Conservation (phyloP, 768 basidiomycete species). For the Cyathus striatus region DNA sequence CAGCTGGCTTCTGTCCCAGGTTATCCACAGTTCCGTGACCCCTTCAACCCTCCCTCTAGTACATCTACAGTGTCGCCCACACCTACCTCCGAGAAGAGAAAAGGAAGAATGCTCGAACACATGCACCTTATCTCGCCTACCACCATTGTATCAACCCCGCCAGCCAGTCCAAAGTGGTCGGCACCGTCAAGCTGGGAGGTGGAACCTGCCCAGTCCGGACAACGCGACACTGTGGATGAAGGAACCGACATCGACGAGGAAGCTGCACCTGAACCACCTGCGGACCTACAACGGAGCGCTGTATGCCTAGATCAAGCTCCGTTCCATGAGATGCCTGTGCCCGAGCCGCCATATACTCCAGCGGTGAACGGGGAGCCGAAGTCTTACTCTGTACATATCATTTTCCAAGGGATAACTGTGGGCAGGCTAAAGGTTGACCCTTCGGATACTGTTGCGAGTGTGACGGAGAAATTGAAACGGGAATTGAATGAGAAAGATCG, state of each 20-base stretch:
- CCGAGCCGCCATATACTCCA: no score
- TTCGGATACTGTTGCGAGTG: conserved; percentile 60
- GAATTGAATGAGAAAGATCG: conserved; percentile 48
- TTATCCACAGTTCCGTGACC: conserved; percentile 9
- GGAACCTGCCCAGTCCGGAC: conserved; percentile 30
- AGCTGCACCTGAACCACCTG: conserved; percentile 5
- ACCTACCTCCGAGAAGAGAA: conserved; percentile 18
- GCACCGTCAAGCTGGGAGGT: conserved; percentile 80
- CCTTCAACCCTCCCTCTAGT: conserved; percentile 23
- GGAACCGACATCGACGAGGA: conserved; percentile 26
- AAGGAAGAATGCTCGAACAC: no score
- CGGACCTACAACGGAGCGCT: no score
- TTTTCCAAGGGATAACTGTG: not conserved
- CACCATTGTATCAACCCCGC: no score
- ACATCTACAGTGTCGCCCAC: conserved; percentile 38
- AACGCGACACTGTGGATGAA: conserved; percentile 9
- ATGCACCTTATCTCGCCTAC: no score
- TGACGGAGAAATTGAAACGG: conserved; percentile 57
- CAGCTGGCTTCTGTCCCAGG: conserved; percentile 6
- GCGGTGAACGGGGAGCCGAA: no score
- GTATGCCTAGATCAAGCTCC: no score
- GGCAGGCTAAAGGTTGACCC: conserved; percentile 43
- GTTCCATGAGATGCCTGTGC: no score
- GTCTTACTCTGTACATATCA: no score
- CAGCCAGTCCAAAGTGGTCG: conserved; percentile 54